Evolutionary conservation across 2,329 filamentous ascomycete genomes (phyloP), one percentile per base, ranked within the genome.

Genomic region (Rosellinia necatrix): DNA sequence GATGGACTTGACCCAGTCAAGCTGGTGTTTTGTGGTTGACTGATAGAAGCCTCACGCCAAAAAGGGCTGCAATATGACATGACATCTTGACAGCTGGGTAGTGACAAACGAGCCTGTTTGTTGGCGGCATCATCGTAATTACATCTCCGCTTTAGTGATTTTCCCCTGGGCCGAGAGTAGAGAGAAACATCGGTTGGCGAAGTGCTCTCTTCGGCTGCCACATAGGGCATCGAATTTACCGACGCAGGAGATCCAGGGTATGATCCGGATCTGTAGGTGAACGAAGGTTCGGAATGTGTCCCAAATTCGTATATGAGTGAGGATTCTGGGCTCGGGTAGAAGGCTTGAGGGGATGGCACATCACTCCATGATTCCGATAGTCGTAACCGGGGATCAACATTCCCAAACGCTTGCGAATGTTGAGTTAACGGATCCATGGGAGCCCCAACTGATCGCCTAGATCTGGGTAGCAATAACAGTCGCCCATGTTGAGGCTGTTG

Each of bases 191-290:
- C 8, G 19, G 7, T n/a, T 4, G 17, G 21, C 10, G 2, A 17
- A 10, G 4, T 6, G 7, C 8, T 21, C 22, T 42, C 24, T n/a
- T 32, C 25, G n/a, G n/a, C n/a, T n/a, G n/a, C n/a, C n/a, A n/a
- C n/a, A n/a, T n/a, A n/a, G 8, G 68, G 63, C 2, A 62, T 61
- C 2, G 61, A 56, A 13, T 46, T 49, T 6, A 53, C 51, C 46
- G 63, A 59, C 29, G 53, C 17, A 3, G 55, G 58, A 12, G 58
- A 63, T 49, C 55, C 49, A 15, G 56, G 51, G 3, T 60, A 49
- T 7, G 57, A 49, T 4, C 42, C 40, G 5, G 59, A 64, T 7
- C 57, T 60, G 24, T 50, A 49, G 2, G 64, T 65, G 47, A 62
- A 65, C 0, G 64, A 59, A 9, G 63, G 64, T 8, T 22, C 17